A percentile compares a stretch with the other conserved stretches of the same genome.
phyloP scores from a whole-genome alignment of 768 basidiomycete genomes.

The Sporobolomyces phaffii region DNA sequence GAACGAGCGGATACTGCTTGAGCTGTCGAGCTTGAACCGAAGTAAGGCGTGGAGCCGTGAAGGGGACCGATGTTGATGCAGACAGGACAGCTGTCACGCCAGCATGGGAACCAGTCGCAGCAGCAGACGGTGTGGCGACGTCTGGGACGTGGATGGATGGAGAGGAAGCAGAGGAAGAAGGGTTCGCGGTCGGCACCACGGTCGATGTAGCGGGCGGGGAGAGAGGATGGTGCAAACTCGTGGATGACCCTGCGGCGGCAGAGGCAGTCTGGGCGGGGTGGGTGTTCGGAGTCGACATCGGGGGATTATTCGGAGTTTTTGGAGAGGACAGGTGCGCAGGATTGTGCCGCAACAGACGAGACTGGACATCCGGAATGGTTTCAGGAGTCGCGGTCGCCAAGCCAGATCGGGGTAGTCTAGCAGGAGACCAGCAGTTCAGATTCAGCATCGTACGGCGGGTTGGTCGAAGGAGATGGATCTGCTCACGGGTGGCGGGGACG shows the following conservation, averaged over 20 bases:
- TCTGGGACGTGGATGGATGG: background rate
- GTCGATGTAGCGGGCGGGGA: too few species aligned
- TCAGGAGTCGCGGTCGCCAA: background rate
- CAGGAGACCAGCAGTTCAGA: too few species aligned
- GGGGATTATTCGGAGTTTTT: too few species aligned
- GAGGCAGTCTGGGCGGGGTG: too few species aligned
- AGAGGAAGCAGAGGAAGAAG: background rate
- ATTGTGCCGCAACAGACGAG: too few species aligned
- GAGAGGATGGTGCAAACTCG: too few species aligned
- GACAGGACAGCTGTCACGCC: background rate
- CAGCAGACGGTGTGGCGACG: background rate
- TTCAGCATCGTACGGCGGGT: too few species aligned
- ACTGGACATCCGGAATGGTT: background rate
- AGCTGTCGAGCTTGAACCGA: background rate
- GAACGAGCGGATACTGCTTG: background rate
- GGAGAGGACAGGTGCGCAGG: too few species aligned
- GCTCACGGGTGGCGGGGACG: background rate
- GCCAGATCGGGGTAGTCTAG: background rate
- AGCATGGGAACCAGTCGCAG: background rate
- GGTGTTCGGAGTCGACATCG: too few species aligned
- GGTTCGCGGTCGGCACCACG: too few species aligned
- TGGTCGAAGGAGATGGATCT: too few species aligned
- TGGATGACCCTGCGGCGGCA: too few species aligned
- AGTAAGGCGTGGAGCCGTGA: background rate
- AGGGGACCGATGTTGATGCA: background rate